phyloP scores from a whole-genome alignment of 768 basidiomycete genomes.

The Boletales sp. region DNA sequence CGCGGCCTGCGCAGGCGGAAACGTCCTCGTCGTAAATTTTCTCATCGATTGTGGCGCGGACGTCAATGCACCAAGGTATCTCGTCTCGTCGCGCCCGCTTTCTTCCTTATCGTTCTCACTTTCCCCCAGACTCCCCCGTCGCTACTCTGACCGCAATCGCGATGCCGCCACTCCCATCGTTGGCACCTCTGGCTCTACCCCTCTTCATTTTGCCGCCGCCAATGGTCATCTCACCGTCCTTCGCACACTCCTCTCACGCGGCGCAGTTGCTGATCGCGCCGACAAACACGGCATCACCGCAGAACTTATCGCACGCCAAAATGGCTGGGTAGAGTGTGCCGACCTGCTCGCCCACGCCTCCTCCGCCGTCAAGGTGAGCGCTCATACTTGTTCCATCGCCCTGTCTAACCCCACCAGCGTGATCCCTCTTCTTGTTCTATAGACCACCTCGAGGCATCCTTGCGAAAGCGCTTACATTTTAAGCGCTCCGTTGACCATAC shows the following conservation, averaged over 20 bases:
- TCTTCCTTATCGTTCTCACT: constrained; percentile 10
- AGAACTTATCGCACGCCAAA: constrained; percentile 74
- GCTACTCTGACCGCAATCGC: constrained; percentile 68
- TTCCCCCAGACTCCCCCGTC: constrained; percentile 56
- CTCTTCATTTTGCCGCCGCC: constrained; percentile 95
- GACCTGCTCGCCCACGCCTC: constrained; percentile 67
- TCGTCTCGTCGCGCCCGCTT: constrained; percentile 6
- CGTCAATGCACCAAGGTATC: constrained; percentile 88
- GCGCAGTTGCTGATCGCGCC: constrained; percentile 73
- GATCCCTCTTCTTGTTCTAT: constrained; percentile 21
- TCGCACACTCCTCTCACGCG: constrained; percentile 74
- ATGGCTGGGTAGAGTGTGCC: constrained; percentile 78
- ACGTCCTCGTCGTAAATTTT: constrained; percentile 80
- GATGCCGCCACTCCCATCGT: constrained; percentile 68
- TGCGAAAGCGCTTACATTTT: constrained; percentile 56
- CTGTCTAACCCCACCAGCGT: constrained; percentile 11
- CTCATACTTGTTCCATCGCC: constrained; percentile 22
- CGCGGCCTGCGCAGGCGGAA: constrained; percentile 90
- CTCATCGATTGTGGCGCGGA: constrained; percentile 95
- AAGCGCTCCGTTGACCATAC: constrained; percentile 80
- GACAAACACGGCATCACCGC: constrained; percentile 94
- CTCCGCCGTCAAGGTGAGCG: constrained; percentile 52
- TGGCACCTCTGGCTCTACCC: constrained; percentile 85
- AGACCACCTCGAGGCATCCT: constrained; percentile 28
- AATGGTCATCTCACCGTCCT: constrained; percentile 85